A percentile compares a stretch with the other conserved stretches of the same genome.
These are phyloP conservation scores for Austroboletus festivus DNA, from an alignment of 768 basidiomycete genomes.

Conservation along the genomic window DNA sequence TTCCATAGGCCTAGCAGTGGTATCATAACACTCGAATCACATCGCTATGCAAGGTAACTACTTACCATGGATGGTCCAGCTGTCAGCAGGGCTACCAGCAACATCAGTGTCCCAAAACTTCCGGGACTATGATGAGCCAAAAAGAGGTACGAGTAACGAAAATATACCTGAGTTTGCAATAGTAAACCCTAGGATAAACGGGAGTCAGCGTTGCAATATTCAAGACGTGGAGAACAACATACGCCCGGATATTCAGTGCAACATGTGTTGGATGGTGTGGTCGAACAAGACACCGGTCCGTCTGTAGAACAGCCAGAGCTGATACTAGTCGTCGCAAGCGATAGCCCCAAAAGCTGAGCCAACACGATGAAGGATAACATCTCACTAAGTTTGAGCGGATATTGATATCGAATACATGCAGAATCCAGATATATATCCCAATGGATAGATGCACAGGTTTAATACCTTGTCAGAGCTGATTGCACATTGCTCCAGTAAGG, in stretches of 20 bases:
- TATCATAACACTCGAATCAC: neutral
- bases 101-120: constrained; percentile 75
- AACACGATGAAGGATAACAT: constrained; percentile 20
- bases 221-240: constrained; percentile 20
- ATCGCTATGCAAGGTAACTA: neutral
- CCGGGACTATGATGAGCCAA: constrained; percentile 1
- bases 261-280: constrained; percentile 44
- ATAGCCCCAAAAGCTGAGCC: constrained; percentile 18
- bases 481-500: neutral
- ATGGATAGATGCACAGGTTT: neutral
- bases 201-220: neutral
- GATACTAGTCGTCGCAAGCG: constrained; percentile 7
- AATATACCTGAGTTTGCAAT: constrained; percentile 49
- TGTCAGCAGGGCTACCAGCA: constrained; percentile 56
- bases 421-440: constrained; percentile 15
- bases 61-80: constrained; percentile 75
- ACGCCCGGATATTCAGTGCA: constrained; percentile 70
- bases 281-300: constrained; percentile 53
- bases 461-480: neutral
- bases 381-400: too few species aligned
- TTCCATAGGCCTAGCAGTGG: constrained; percentile 56
- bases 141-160: neutral
- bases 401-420: neutral
- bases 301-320: constrained; percentile 53
- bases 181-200: constrained; percentile 48